Base-by-base conservation (phyloP, 148 eudicot species). In the Persicaria maculosa region DNA sequence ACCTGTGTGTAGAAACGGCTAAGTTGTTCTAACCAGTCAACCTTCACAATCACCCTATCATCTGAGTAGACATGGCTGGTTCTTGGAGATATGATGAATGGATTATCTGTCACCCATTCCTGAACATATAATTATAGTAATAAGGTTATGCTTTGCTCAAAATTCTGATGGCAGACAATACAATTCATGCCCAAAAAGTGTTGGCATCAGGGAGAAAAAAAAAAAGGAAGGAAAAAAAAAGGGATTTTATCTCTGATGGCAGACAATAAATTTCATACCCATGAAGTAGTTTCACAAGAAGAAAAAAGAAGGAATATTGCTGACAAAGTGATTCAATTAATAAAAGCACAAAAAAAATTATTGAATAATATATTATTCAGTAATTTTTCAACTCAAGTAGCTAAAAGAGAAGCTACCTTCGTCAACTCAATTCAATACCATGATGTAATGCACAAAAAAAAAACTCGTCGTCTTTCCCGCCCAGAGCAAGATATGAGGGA, bases 81-180 rank as follows among this genome's bases (percentile, higher is more conserved):
- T 85, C 98, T 85, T 31, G 98, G 98, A 50, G 98, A 93, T 87
- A 93, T 93, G 76, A 93, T 88, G 84, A 93, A 93, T 44, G 98
- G 98, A 85, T 82, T 76, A 81, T 93, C 98, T 55, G 91, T 88
- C 71, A 93, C 94, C 97, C 97, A 91, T 82, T 93, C 98, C 98
- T 93, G 87, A 68, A 82, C 7, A n/a, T 75, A 79, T 53, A 40
- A 78, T 22, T 53, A 36, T 36, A 47, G 12, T 15, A 47, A 72
- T 22, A 20, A 71, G 52, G 8, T 44, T 15, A n/a, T 54, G 59
- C 3, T 54, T n/a, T 15, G 17, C 20, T 54, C 3, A 54, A n/a
- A 14, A n/a, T 10, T 16, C 22, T 4, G 31, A 19, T 71, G 12
- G 2, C 1, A 72, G 54, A 47, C 44, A 72, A 6, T 47, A 4